Evolutionary conservation across 2,329 filamentous ascomycete genomes (phyloP).

Genomic region (Fusarium lateritium): DNA sequence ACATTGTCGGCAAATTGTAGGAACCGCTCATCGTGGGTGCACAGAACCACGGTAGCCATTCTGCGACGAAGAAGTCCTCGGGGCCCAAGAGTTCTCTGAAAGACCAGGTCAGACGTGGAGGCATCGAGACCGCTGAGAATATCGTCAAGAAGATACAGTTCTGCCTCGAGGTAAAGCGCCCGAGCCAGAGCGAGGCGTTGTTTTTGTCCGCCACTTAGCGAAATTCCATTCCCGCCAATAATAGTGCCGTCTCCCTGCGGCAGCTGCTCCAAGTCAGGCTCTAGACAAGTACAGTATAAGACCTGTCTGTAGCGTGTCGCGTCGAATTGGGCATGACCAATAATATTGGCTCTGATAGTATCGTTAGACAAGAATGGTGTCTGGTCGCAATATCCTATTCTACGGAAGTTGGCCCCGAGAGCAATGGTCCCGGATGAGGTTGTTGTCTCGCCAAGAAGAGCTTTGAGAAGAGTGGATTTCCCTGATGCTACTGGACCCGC

Average conservation of each 20-base stretch:
- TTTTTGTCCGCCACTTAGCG: constrained; percentile 15
- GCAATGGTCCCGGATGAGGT: not conserved
- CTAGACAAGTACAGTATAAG: not conserved
- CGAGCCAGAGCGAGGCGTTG: constrained; percentile 14
- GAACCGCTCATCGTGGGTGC: constrained; percentile 1
- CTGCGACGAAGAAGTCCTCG: not conserved
- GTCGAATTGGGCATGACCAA: not conserved
- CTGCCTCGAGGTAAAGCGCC: constrained; percentile 4
- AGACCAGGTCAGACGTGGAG: not conserved
- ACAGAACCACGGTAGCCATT: not conserved
- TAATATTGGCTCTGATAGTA: constrained; percentile 5
- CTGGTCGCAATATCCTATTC: constrained; percentile 17
- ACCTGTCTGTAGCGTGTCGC: not conserved
- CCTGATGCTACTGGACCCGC: constrained; percentile 7
- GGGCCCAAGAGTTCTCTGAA: not conserved
- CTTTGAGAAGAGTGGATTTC: constrained; percentile 5
- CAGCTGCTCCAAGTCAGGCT: not conserved
- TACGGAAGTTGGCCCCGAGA: not conserved
- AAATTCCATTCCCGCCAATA: not conserved
- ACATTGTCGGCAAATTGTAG: not conserved
- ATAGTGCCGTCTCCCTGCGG: constrained; percentile 3
- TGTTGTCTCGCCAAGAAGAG: not conserved
- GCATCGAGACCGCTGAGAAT: constrained; percentile 9
- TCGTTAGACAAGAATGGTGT: constrained; percentile 8
- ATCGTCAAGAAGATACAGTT: constrained; percentile 8